Evolutionary conservation across 345 rosid genomes (phyloP).

Genomic region (Sisymbrium irio): DNA sequence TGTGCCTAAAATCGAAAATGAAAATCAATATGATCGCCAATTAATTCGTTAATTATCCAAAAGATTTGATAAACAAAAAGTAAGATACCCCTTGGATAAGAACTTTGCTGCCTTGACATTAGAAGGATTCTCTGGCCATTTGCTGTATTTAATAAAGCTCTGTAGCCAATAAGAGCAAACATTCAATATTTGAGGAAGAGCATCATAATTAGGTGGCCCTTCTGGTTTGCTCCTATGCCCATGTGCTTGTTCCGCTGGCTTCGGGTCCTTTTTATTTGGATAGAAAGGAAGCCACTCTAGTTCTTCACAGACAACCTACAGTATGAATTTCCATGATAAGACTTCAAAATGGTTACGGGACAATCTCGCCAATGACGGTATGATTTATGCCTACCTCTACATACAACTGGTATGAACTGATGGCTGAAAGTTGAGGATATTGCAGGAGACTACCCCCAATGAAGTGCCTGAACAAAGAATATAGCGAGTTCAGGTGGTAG

Average conservation of each 20-base stretch:
- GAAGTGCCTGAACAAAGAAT: constrained; percentile 55
- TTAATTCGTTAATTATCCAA: neutral
- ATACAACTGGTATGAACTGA: constrained; percentile 91
- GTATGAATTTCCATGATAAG: constrained; percentile 26
- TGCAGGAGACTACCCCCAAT: constrained; percentile 90
- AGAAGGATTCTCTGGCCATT: constrained; percentile 87
- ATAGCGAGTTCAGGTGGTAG: constrained; percentile 11
- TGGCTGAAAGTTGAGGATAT: constrained; percentile 93
- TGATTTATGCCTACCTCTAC: constrained; percentile 72
- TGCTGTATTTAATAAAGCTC: constrained; percentile 90
- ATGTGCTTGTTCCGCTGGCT: constrained; percentile 41
- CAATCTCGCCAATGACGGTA: constrained; percentile 14
- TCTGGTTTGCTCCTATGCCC: constrained; percentile 57
- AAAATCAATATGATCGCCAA: neutral
- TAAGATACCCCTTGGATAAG: constrained; percentile 76
- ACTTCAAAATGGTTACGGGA: constrained; percentile 12
- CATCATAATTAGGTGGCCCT: constrained; percentile 72
- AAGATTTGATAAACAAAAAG: neutral
- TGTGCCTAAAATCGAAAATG: constrained; percentile 56
- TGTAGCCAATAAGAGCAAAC: constrained; percentile 94
- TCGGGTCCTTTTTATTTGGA: constrained; percentile 41
- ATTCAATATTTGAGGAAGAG: constrained; percentile 60
- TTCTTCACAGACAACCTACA: constrained; percentile 93
- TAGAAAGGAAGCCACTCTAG: constrained; percentile 92
- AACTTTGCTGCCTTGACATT: constrained; percentile 86